These are phyloP conservation scores for Lojkania enalia DNA, from an alignment of 2,329 filamentous ascomycete genomes.

Conservation along the genomic window DNA sequence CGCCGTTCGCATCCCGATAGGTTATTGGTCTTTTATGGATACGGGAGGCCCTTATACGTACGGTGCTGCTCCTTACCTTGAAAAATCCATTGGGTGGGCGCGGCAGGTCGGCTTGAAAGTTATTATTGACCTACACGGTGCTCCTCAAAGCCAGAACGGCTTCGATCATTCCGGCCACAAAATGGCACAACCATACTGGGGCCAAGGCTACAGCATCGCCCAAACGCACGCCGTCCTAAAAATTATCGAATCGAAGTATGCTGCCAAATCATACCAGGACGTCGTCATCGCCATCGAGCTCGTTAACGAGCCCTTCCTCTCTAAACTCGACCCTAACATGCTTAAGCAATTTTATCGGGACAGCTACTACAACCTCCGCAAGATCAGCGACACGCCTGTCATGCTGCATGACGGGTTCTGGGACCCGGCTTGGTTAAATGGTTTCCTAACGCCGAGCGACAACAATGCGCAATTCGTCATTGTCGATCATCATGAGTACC, in stretches of 20 bases:
- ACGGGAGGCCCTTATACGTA: constrained; percentile 53
- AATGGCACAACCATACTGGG: constrained; percentile 49
- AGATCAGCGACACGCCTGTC: constrained; percentile 52
- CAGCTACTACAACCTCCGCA: constrained; percentile 54
- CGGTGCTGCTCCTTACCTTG: constrained; percentile 58
- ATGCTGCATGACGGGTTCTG: constrained; percentile 63
- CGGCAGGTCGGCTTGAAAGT: constrained; percentile 57
- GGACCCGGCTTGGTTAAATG: constrained; percentile 60
- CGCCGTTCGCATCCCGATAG: constrained; percentile 61
- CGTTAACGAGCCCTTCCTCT: constrained; percentile 59
- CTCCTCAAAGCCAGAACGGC: constrained; percentile 59
- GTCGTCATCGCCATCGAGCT: constrained; percentile 62
- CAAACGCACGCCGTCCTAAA: constrained; percentile 61
- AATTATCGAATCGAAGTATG: constrained; percentile 61
- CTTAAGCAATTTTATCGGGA: constrained; percentile 60
- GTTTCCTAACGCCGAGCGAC: constrained; percentile 57
- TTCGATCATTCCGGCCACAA: constrained; percentile 64
- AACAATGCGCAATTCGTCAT: constrained; percentile 57
- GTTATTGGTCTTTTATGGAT: constrained; percentile 61
- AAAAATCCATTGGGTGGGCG: constrained; percentile 61
- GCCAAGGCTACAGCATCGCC: constrained; percentile 51
- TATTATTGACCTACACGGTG: constrained; percentile 60
- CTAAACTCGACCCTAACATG: constrained; percentile 50
- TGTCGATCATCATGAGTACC: constrained; percentile 70
- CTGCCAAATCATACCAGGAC: constrained; percentile 55